Base-by-base conservation (phyloP, 106 monocot genomes). In the Amphibolis antarctica region DNA sequence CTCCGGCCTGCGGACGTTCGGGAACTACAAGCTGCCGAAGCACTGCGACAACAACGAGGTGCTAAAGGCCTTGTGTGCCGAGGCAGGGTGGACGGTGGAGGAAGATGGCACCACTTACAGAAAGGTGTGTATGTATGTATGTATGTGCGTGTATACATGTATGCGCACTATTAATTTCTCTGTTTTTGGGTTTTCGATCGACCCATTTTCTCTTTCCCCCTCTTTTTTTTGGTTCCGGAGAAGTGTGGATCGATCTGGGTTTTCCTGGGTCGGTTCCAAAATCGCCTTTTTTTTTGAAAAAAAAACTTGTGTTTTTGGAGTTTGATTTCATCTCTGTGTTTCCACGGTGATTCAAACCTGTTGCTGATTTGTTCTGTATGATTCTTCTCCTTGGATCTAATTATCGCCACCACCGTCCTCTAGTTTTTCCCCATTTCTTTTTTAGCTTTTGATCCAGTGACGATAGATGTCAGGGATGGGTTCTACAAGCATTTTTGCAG, bases 31-130 rank as follows among this genome's bases (percentile, higher is more conserved):
- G 46, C 63, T 63, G 19, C 63, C 63, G 15, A 63, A 63, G 46
- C 63, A 63, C 46, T 63, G 63, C 23, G 63, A 63, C 44, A 63
- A 63, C 63, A 63, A 63, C 63, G 63, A 63, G 47, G 63, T 63
- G 20, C 63, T 63, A 25, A 63, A 63, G 47, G 63, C 63, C 25
- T 44, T 63, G 24, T 63, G 63, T 44, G 28, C 47, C 12, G 63
- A 63, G 46, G 63, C 63, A 0, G 63, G 63, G 9, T 63, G 63
- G 63, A 36, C 20, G 9, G 63, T 63, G 46, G 63, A 63, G 46
- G 63, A 63, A 29, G 63, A 63, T 17, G 63, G 63, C 14, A 63
- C 46, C 27, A 63, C 63, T 26, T 63, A 63, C 46, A 63, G 63
- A 15, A 63, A 46, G 63, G 63, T 48, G 5, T 19, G 0, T 45